A percentile compares a stretch with the other conserved stretches of the same genome.
Evolutionary conservation across 2,329 filamentous ascomycete species (phyloP).

Genomic region (Trichoderma hamatum): DNA sequence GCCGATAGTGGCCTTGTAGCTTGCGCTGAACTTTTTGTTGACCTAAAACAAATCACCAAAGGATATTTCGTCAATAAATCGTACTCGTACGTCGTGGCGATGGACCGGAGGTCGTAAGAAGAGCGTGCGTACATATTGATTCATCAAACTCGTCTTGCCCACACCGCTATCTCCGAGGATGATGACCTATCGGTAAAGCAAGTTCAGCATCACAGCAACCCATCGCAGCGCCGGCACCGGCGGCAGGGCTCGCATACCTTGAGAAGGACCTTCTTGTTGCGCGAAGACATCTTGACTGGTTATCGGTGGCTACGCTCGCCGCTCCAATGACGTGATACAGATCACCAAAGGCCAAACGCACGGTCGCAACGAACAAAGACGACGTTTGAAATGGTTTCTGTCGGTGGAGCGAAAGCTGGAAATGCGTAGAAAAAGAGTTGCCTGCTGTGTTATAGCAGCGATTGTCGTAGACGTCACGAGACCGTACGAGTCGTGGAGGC

Average conservation of each 20-base stretch:
- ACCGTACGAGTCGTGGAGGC: conserved; percentile 3
- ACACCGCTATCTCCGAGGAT: conserved; percentile 99
- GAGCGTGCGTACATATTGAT: conserved; percentile 87
- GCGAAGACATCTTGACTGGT: conserved; percentile 66
- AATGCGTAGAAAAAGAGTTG: background rate
- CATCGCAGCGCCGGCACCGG: background rate
- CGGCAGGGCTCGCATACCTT: conserved; percentile 62
- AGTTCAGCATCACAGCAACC: conserved; percentile 7
- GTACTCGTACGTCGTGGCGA: background rate
- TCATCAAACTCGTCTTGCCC: conserved; percentile 99
- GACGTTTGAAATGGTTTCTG: background rate
- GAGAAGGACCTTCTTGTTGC: conserved; percentile 90
- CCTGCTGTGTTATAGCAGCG: background rate
- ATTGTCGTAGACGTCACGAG: conserved; percentile 20
- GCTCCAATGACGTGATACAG: conserved; percentile 40
- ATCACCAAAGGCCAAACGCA: conserved; percentile 30
- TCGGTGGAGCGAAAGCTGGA: background rate
- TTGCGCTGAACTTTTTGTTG: conserved; percentile 99
- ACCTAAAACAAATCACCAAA: conserved; percentile 60
- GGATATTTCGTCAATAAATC: background rate
- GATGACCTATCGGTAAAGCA: conserved; percentile 72
- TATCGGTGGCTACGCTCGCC: conserved; percentile 30
- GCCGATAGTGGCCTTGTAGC: conserved; percentile 99
- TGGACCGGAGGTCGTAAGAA: conserved; percentile 24
- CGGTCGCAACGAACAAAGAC: conserved; percentile 29